Conservation (phyloP, 73 alveolate species). For the Paramecium biaurelia region DNA sequence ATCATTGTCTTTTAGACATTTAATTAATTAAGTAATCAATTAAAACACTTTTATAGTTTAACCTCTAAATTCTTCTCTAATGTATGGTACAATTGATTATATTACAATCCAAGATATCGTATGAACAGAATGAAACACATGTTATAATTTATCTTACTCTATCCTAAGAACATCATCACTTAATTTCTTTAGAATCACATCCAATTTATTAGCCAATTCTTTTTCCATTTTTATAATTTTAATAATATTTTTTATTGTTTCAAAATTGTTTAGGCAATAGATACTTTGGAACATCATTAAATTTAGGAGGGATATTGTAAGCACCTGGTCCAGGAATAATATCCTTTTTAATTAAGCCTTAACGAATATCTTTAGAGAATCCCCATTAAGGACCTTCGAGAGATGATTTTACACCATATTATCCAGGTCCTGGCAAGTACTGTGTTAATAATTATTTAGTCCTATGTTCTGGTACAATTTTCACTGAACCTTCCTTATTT, state of each 20-base stretch:
- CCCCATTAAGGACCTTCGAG: conserved; percentile 51
- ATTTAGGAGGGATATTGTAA: conserved; percentile 40
- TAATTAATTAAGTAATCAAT: neutral
- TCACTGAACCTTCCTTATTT: neutral
- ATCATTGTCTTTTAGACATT: conserved; percentile 10
- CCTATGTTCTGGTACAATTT: neutral
- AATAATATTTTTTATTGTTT: neutral
- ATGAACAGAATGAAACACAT: conserved; percentile 52
- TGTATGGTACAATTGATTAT: conserved; percentile 36
- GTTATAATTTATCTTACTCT: neutral
- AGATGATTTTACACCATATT: conserved; percentile 26
- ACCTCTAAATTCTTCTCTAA: neutral
- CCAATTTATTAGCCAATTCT: neutral
- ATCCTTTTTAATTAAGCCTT: neutral
- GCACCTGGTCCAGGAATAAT: conserved; percentile 37
- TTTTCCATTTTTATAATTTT: neutral
- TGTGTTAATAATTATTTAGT: neutral
- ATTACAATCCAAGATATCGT: conserved; percentile 41
- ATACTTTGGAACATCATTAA: conserved; percentile 43
- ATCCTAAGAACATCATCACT: neutral
- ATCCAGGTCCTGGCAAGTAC: conserved; percentile 43
- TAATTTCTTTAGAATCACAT: neutral
- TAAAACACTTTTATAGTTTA: conserved; percentile 19
- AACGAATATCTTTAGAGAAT: conserved; percentile 9
- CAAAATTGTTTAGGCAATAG: neutral